Conservation (phyloP, 1,284 basidiomycete genomes). For the Leccinum pachyderme region DNA sequence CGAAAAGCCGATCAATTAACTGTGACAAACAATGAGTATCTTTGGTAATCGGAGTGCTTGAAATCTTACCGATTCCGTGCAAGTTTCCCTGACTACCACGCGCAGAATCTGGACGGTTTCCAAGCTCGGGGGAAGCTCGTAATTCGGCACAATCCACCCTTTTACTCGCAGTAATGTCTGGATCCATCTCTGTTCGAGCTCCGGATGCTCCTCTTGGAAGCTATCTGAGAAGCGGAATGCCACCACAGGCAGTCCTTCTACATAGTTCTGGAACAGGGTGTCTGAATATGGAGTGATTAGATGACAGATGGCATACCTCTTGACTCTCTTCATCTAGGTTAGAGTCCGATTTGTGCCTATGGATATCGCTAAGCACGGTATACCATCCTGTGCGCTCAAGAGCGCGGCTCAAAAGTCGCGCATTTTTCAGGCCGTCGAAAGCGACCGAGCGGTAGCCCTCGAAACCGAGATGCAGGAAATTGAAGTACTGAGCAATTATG, state of each 20-base stretch:
- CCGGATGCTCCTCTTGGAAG: conserved; percentile 68
- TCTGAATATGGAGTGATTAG: conserved; percentile 5
- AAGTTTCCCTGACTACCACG: conserved; percentile 81
- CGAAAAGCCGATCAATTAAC: conserved; percentile 63
- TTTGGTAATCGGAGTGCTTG: neutral
- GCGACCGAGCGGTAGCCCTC: conserved; percentile 79
- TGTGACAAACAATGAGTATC: conserved; percentile 28
- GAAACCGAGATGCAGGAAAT: conserved; percentile 82
- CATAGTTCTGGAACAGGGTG: conserved; percentile 50
- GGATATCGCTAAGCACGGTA: conserved; percentile 71
- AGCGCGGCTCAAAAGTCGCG: conserved; percentile 82
- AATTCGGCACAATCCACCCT: conserved; percentile 90
- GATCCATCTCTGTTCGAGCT: conserved; percentile 86
- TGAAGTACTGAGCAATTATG: conserved; percentile 93
- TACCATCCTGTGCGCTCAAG: conserved; percentile 82
- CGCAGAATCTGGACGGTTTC: conserved; percentile 78
- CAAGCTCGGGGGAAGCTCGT: conserved; percentile 73
- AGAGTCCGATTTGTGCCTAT: conserved; percentile 39
- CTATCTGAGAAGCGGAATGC: conserved; percentile 87
- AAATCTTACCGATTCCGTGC: conserved; percentile 51
- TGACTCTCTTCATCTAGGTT: conserved; percentile 48
- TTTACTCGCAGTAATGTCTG: conserved; percentile 76
- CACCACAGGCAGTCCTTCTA: conserved; percentile 86
- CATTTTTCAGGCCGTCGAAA: conserved; percentile 78
- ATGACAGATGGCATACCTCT: conserved; percentile 44